A percentile compares a stretch with the other conserved stretches of the same genome.
Conservation (phyloP, 768 basidiomycete genomes). For the Tulasnella sp. region DNA sequence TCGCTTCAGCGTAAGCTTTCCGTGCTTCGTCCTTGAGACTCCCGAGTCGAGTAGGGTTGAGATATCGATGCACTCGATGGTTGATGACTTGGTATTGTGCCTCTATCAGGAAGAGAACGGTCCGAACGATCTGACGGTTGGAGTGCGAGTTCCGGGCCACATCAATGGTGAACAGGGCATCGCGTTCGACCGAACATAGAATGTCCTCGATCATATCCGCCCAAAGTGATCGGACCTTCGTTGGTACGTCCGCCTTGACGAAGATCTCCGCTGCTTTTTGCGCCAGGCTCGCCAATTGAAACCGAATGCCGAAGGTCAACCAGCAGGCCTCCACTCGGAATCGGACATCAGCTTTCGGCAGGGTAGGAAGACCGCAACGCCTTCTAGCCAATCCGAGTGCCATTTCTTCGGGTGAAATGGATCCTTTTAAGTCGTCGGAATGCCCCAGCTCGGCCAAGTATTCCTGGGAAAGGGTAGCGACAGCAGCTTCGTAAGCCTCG, state of each 20-base stretch:
- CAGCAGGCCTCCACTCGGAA: slow-evolving; percentile 61
- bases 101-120: slow-evolving; percentile 46
- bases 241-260: neutral
- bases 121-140: slow-evolving; percentile 51
- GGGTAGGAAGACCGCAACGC: slow-evolving; percentile 52
- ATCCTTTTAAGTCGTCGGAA: slow-evolving; percentile 39
- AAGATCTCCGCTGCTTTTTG: slow-evolving; percentile 44
- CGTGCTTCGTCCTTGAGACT: neutral
- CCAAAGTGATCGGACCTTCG: slow-evolving; percentile 42
- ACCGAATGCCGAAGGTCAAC: slow-evolving; percentile 52
- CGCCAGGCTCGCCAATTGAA: slow-evolving; percentile 49
- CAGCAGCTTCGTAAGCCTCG: slow-evolving; percentile 59
- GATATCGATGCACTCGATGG: slow-evolving; percentile 33
- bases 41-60: slow-evolving; percentile 27
- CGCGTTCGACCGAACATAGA: slow-evolving; percentile 46
- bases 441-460: slow-evolving; percentile 42
- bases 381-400: slow-evolving; percentile 53
- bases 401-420: slow-evolving; percentile 46
- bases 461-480: slow-evolving; percentile 49
- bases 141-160: slow-evolving; percentile 51
- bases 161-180: slow-evolving; percentile 47
- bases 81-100: slow-evolving; percentile 48
- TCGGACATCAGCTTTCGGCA: slow-evolving; percentile 55
- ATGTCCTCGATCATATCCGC: slow-evolving; percentile 48
- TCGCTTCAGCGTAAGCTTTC: neutral